phyloP scores from a whole-genome alignment of 2,329 filamentous ascomycete genomes.

The Penicillium sp. region DNA sequence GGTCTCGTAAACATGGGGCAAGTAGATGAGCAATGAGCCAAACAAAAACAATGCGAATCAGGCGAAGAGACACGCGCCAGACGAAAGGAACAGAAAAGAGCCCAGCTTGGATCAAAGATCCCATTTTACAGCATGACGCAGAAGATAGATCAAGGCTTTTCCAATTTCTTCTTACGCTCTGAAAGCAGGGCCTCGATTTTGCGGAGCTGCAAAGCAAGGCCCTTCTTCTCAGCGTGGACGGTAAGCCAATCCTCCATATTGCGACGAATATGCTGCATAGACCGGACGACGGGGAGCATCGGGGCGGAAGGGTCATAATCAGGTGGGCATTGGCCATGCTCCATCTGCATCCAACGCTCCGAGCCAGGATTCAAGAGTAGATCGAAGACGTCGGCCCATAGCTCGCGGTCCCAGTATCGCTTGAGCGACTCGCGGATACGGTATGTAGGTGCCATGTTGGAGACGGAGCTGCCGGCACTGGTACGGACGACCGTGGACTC shows the following conservation, averaged over 20 bases:
- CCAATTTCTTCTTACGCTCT: constrained; percentile 48
- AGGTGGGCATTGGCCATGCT: constrained; percentile 41
- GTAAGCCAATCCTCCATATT: constrained; percentile 83
- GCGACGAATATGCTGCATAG: constrained; percentile 67
- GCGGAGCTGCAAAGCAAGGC: constrained; percentile 53
- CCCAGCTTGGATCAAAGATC: neutral
- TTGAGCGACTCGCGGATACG: constrained; percentile 79
- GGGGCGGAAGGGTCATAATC: constrained; percentile 3
- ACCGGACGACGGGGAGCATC: constrained; percentile 69
- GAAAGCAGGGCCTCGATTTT: constrained; percentile 68
- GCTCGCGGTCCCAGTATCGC: constrained; percentile 92
- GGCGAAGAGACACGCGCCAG: no score
- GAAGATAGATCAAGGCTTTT: constrained; percentile 21
- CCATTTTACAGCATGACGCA: neutral
- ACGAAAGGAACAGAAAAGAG: neutral
- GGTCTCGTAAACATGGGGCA: no score
- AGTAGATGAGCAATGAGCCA: no score
- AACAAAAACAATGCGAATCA: no score
- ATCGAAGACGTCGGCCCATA: constrained; percentile 82
- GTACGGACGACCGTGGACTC: constrained; percentile 59
- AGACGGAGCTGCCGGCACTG: constrained; percentile 10
- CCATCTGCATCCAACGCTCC: constrained; percentile 59
- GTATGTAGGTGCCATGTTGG: constrained; percentile 56
- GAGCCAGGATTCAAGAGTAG: constrained; percentile 73
- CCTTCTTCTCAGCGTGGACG: constrained; percentile 77